Conservation (phyloP, 805 yeast genomes). For the Naumovozyma baii region DNA sequence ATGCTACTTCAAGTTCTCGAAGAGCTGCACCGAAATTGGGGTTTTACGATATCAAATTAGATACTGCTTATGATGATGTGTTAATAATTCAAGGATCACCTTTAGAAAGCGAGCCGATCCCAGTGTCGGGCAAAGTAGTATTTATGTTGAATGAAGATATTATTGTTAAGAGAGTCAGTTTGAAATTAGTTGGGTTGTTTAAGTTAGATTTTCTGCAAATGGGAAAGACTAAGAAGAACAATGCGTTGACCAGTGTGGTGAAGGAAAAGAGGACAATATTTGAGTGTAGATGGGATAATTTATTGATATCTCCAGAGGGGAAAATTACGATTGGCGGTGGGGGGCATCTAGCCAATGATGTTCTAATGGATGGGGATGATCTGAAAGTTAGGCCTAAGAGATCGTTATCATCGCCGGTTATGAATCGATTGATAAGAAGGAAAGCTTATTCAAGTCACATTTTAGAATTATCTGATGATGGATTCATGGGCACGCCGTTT, state of each 20-base stretch:
- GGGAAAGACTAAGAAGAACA: slow-evolving; percentile 31
- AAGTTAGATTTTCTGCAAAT: slow-evolving; percentile 48
- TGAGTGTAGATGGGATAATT: slow-evolving; percentile 66
- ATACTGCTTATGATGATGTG: slow-evolving; percentile 44
- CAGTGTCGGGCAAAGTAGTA: slow-evolving; percentile 67
- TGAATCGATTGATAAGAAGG: slow-evolving; percentile 8
- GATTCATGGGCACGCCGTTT: not conserved
- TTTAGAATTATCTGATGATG: slow-evolving; percentile 19
- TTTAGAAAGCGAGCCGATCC: slow-evolving; percentile 62
- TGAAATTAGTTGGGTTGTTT: slow-evolving; percentile 55
- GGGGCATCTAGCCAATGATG: not conserved
- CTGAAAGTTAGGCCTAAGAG: slow-evolving; percentile 2
- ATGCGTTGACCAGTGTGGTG: slow-evolving; percentile 32
- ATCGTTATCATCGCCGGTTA: slow-evolving; percentile 10
- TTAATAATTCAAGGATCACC: slow-evolving; percentile 68
- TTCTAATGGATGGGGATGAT: not conserved
- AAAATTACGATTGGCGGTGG: slow-evolving; percentile 13
- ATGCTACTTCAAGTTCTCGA: not conserved
- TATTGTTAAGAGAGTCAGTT: slow-evolving; percentile 46
- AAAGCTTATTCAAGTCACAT: slow-evolving; percentile 7
- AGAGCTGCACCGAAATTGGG: not conserved
- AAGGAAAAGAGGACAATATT: slow-evolving; percentile 50
- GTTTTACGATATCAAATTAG: slow-evolving; percentile 28
- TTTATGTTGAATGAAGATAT: slow-evolving; percentile 62
- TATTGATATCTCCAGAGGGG: slow-evolving; percentile 30